Evolutionary conservation across 1,284 basidiomycete genomes (phyloP).

Genomic region (Puccinia triticina): DNA sequence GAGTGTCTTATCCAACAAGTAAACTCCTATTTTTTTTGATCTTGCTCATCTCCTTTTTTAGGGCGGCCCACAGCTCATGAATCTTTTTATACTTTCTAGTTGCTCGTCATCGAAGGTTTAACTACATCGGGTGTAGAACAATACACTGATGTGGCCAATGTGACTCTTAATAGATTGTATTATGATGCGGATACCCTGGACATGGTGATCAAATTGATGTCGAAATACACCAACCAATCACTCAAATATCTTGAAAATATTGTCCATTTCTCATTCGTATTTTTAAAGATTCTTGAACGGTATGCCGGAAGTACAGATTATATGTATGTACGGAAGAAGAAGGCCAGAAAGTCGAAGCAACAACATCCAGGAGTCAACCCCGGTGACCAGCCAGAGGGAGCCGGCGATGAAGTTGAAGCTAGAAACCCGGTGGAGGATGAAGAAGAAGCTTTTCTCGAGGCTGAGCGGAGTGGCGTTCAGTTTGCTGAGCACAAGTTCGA

Average conservation of each 20-base stretch:
- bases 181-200: slow-evolving; percentile 92
- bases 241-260: slow-evolving; percentile 78
- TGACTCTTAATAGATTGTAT: slow-evolving; percentile 82
- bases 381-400: slow-evolving; percentile 54
- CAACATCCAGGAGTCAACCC: slow-evolving; percentile 60
- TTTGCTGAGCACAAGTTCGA: slow-evolving; percentile 83
- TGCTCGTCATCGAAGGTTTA: slow-evolving; percentile 78
- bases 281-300: slow-evolving; percentile 81
- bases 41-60: not conserved
- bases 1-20: slow-evolving; percentile 85
- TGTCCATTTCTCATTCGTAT: slow-evolving; percentile 76
- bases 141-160: slow-evolving; percentile 73
- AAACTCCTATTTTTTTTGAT: slow-evolving; percentile 52
- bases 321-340: slow-evolving; percentile 77
- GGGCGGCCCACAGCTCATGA: not conserved
- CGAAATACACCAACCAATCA: slow-evolving; percentile 73
- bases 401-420: slow-evolving; percentile 23
- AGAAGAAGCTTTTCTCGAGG: slow-evolving; percentile 66
- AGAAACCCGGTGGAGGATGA: slow-evolving; percentile 60
- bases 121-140: slow-evolving; percentile 64
- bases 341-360: slow-evolving; percentile 64
- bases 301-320: slow-evolving; percentile 75
- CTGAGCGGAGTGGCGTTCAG: slow-evolving; percentile 61
- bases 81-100: slow-evolving; percentile 58
- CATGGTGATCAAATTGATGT: slow-evolving; percentile 74